A percentile compares a stretch with the other conserved stretches of the same genome.
phyloP scores from a whole-genome alignment of 1,284 basidiomycete genomes.

The Lignosus rhinocerotis region DNA sequence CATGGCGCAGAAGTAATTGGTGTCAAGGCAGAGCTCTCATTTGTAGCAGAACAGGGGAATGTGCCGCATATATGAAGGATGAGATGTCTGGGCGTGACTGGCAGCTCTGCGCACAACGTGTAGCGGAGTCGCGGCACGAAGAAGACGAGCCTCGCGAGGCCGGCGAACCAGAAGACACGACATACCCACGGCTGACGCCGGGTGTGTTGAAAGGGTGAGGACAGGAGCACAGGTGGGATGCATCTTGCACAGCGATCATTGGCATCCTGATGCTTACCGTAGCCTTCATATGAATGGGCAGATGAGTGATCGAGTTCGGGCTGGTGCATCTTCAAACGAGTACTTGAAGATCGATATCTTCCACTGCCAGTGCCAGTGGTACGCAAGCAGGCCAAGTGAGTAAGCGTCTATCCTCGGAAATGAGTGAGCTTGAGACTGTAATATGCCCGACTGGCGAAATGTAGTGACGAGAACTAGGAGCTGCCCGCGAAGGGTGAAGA shows the following conservation, averaged over 20 bases:
- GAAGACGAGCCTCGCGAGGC: constrained; percentile 1
- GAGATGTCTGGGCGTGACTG: background rate
- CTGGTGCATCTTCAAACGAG: no score
- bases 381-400: no score
- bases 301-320: no score
- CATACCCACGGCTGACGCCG: background rate
- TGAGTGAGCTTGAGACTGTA: no score
- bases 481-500: no score
- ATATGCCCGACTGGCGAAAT: no score
- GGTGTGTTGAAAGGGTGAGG: background rate
- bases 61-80: constrained; percentile 1
- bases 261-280: background rate
- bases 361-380: no score
- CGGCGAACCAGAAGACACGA: background rate
- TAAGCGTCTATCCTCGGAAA: no score
- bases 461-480: no score
- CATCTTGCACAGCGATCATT: background rate
- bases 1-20: background rate
- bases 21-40: background rate
- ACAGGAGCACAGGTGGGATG: background rate
- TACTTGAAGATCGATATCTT: no score
- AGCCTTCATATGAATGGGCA: no score
- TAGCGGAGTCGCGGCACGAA: constrained; percentile 5
- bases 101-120: constrained; percentile 6
- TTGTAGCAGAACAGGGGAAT: background rate